Conservation (phyloP, 1,139 yeast species). For the Hansenula lynferdii region DNA sequence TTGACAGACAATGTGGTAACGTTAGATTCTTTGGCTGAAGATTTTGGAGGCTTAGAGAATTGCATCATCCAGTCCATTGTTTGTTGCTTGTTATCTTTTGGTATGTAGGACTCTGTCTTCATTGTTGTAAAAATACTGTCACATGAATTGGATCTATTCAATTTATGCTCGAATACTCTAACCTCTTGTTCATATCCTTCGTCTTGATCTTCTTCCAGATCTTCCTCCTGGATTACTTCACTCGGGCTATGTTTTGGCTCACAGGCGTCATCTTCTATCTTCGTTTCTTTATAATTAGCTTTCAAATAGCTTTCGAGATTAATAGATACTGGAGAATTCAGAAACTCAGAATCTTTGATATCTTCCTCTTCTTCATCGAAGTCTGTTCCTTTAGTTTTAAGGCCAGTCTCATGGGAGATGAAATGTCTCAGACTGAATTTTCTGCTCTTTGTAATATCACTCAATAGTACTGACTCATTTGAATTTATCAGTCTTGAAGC, state of each 20-base stretch:
- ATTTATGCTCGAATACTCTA: constrained; percentile 17
- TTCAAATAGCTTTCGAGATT: constrained; percentile 4
- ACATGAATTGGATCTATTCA: constrained; percentile 24
- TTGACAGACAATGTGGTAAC: constrained; percentile 11
- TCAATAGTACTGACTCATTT: background rate
- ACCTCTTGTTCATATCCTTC: background rate
- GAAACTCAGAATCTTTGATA: constrained; percentile 20
- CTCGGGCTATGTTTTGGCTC: too few relatives aligned
- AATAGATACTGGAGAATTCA: constrained; percentile 13
- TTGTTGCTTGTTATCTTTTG: constrained; percentile 17
- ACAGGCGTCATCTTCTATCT: too few relatives aligned
- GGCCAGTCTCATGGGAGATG: constrained; percentile 21
- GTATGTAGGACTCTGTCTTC: constrained; percentile 15
- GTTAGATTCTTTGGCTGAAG: constrained; percentile 2
- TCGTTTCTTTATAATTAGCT: too few relatives aligned
- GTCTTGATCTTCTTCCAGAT: background rate
- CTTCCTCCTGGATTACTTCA: too few relatives aligned
- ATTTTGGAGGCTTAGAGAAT: constrained; percentile 10
- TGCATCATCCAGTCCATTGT: constrained; percentile 22
- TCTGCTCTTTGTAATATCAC: background rate
- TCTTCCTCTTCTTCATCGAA: constrained; percentile 11
- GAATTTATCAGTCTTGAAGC: too few relatives aligned
- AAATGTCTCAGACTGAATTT: constrained; percentile 21
- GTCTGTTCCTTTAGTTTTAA: constrained; percentile 8
- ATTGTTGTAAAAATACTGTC: constrained; percentile 21